Base-by-base conservation (phyloP, 2,329 filamentous ascomycete species). In the Sporothrix luriei region DNA sequence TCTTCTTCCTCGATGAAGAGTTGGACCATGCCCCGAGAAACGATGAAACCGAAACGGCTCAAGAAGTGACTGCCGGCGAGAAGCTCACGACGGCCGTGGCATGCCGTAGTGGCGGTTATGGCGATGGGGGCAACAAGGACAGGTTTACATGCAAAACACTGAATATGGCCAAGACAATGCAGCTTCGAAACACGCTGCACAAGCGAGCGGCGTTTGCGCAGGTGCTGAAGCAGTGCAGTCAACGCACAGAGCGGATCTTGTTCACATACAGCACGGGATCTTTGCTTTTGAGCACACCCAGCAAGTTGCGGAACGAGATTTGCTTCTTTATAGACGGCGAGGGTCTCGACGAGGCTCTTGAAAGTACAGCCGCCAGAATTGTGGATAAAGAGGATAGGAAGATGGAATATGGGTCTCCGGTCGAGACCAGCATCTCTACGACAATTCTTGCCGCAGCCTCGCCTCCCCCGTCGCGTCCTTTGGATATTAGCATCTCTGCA, bases 81-180 rank as follows among this genome's bases (percentile, higher is more conserved):
- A 13, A 46, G 4, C 11, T 10, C 40, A 46, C 13, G 40, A 13
- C 40, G 11, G 4, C 3, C 40, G 11, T 46, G 40, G 11, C 40
- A 13, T 6, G 19, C 4, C 14, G 43, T 6, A 19, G 13, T 5
- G 43, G 43, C 13, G 43, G 43, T 14, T 48, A 48, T 6, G 43
- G 43, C 43, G 14, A 48, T 1, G 43, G 43, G 14, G 14, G 43
- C 1, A 4, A 16, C 13, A 19, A 48, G 16, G 43, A 6, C 43
- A 48, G 6, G 43, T 48, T 16, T 19, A 48, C 43, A 14, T 19
- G 14, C 43, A 14, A 49, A 38, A 5, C 33, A 19, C 11, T n/a
- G 9, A 61, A 43, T n/a, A 16, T 61, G 55, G 33, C 55, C 38
- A 43, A 62, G 57, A 24, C 38, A 14, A 46, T 62, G 11, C 57